These are phyloP conservation scores for Rhizopogon vulgaris DNA, from an alignment of 768 basidiomycete species.

Conservation along the genomic window DNA sequence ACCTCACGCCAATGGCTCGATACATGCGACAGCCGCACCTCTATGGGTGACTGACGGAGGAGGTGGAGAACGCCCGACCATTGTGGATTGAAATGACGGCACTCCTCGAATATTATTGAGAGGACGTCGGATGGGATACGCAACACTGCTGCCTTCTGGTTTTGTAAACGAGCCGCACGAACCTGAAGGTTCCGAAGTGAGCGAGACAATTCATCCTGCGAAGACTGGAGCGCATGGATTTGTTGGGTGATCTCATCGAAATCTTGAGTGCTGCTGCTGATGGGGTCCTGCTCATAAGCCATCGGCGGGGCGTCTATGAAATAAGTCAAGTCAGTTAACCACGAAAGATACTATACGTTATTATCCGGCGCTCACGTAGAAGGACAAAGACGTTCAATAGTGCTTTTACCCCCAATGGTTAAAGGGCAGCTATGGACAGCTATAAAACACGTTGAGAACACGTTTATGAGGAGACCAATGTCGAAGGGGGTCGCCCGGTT, in stretches of 20 bases:
- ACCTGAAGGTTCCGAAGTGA: constrained; percentile 21
- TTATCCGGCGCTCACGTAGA: constrained; percentile 14
- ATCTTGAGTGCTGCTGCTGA: constrained; percentile 11
- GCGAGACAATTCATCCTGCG: constrained; percentile 21
- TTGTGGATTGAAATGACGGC: constrained; percentile 24
- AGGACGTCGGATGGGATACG: constrained; percentile 26
- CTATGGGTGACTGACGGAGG: constrained; percentile 27
- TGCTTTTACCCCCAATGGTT: constrained; percentile 16
- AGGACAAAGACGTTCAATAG: constrained; percentile 14
- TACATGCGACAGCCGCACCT: constrained; percentile 29
- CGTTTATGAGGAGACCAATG: constrained; percentile 20
- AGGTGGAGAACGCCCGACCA: constrained; percentile 26
- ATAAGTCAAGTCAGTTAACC: background rate
- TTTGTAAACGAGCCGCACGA: constrained; percentile 26
- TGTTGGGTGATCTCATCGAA: constrained; percentile 19
- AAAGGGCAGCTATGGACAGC: constrained; percentile 21
- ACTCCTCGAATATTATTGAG: constrained; percentile 26
- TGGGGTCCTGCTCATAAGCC: constrained; percentile 19
- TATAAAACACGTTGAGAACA: constrained; percentile 22
- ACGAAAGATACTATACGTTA: background rate
- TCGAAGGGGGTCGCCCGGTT: constrained; percentile 12
- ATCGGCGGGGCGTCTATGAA: constrained; percentile 11
- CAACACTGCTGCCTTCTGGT: constrained; percentile 20
- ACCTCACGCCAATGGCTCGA: constrained; percentile 29
- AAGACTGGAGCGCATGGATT: constrained; percentile 22